A percentile compares a stretch with the other conserved stretches of the same genome.
Evolutionary conservation across 2,329 filamentous ascomycete genomes (phyloP).

Genomic region (Hymenoscyphus occultus): DNA sequence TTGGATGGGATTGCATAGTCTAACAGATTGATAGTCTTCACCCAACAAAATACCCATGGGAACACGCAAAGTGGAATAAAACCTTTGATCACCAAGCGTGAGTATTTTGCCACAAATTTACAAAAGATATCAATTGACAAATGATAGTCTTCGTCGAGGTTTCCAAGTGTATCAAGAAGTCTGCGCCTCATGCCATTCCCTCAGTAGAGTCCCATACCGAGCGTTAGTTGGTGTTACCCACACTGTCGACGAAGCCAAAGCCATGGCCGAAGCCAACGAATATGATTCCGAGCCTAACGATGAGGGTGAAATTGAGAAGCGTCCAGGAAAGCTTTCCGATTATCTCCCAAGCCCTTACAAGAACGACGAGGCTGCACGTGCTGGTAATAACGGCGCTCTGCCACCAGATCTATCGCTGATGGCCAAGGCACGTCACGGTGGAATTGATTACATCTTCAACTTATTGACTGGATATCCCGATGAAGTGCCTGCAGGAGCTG

Average conservation of each 20-base stretch:
- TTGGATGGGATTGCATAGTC: slow-evolving; percentile 16
- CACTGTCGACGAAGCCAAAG: slow-evolving; percentile 98
- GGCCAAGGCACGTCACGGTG: slow-evolving; percentile 94
- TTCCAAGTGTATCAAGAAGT: slow-evolving; percentile 99
- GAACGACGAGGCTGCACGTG: slow-evolving; percentile 97
- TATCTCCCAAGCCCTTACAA: slow-evolving; percentile 95
- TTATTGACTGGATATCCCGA: slow-evolving; percentile 97
- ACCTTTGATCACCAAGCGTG: slow-evolving; percentile 97
- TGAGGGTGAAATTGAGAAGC: slow-evolving; percentile 96
- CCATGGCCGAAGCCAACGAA: slow-evolving; percentile 94
- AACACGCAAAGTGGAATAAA: slow-evolving; percentile 86
- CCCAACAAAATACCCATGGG: slow-evolving; percentile 90
- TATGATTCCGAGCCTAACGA: slow-evolving; percentile 98
- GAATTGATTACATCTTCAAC: slow-evolving; percentile 97
- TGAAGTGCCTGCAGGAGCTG: slow-evolving; percentile 85
- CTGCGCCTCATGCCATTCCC: slow-evolving; percentile 95
- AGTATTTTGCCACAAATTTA: slow-evolving; percentile 42
- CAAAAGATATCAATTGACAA: slow-evolving; percentile 27
- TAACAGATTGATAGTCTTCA: slow-evolving; percentile 67
- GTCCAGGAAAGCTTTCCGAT: slow-evolving; percentile 96
- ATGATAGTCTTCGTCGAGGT: slow-evolving; percentile 82
- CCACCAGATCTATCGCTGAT: slow-evolving; percentile 98
- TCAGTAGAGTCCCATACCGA: slow-evolving; percentile 91
- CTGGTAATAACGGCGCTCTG: slow-evolving; percentile 96
- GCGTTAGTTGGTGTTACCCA: slow-evolving; percentile 84